Conservation (phyloP, 768 basidiomycete species). For the Guyanaporus albipodus region DNA sequence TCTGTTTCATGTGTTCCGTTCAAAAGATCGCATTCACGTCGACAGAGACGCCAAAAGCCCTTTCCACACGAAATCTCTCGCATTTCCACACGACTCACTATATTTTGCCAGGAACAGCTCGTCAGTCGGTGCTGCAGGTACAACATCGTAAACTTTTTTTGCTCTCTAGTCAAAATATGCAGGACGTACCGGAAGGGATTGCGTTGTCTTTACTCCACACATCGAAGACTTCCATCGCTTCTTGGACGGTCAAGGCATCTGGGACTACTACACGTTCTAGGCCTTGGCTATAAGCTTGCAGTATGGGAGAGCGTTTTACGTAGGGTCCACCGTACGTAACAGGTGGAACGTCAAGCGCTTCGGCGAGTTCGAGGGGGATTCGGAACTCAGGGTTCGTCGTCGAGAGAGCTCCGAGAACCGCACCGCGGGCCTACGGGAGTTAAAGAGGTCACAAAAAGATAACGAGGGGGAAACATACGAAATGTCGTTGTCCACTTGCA, state of each 20-base stretch:
- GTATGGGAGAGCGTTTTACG: conserved; percentile 45
- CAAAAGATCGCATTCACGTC: conserved; percentile 9
- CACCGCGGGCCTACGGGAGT: conserved; percentile 54
- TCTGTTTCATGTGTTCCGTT: too few relatives aligned
- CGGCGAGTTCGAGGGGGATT: conserved; percentile 58
- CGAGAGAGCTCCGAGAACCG: conserved; percentile 68
- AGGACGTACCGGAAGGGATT: conserved; percentile 44
- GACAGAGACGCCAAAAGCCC: conserved; percentile 43
- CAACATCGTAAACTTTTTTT: neutral
- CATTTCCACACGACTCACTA: conserved; percentile 72
- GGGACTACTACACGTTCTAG: conserved; percentile 51
- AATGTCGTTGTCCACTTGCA: conserved; percentile 60
- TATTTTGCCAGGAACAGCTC: conserved; percentile 78
- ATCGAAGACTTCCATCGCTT: conserved; percentile 74
- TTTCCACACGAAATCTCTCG: conserved; percentile 73
- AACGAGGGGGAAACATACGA: conserved; percentile 47
- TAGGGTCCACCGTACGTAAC: conserved; percentile 49
- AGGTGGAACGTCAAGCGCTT: conserved; percentile 50
- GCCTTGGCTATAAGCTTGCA: conserved; percentile 54
- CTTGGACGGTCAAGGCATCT: conserved; percentile 53
- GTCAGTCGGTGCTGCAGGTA: conserved; percentile 45
- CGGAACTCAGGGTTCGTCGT: conserved; percentile 55
- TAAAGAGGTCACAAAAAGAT: neutral
- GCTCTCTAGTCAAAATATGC: neutral
- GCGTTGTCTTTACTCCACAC: conserved; percentile 66